phyloP scores from a whole-genome alignment of 1,284 basidiomycete genomes.

The Singerocomus inundabilis region DNA sequence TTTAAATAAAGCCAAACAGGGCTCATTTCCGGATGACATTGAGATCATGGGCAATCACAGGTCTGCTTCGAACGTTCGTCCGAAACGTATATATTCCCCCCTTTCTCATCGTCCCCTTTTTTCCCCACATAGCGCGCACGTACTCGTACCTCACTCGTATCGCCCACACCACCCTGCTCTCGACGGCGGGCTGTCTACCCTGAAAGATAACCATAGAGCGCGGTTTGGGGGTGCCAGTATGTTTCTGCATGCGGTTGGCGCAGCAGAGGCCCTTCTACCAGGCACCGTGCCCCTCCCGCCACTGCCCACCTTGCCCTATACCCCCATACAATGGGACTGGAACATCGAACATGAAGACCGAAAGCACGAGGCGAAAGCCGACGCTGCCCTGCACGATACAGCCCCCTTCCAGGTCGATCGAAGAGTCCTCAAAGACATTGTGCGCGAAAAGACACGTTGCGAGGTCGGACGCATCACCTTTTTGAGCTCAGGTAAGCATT shows the following conservation, averaged over 20 bases:
- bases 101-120: background rate
- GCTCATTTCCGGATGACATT: slow-evolving; percentile 15
- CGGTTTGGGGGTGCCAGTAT: slow-evolving; percentile 10
- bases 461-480: slow-evolving; percentile 70
- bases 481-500: slow-evolving; percentile 63
- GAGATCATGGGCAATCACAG: slow-evolving; percentile 16
- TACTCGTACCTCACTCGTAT: background rate
- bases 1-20: slow-evolving; percentile 33
- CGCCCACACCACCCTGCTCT: background rate
- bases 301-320: background rate
- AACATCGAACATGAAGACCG: slow-evolving; percentile 64
- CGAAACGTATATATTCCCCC: background rate
- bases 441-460: slow-evolving; percentile 61
- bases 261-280: slow-evolving; percentile 9
- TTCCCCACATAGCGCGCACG: background rate
- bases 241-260: slow-evolving; percentile 2
- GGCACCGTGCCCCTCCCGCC: slow-evolving; percentile 24
- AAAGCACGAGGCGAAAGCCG: slow-evolving; percentile 55
- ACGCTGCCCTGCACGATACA: slow-evolving; percentile 54
- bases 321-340: slow-evolving; percentile 60
- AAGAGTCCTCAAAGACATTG: slow-evolving; percentile 67
- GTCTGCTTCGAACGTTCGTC: slow-evolving; percentile 20
- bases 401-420: slow-evolving; percentile 72
- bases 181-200: background rate
- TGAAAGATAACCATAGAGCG: slow-evolving; percentile 11